A percentile compares a stretch with the other conserved stretches of the same genome.
These are phyloP conservation scores for Kwoniella botswanensis DNA, from an alignment of 768 basidiomycete species.

Conservation along the genomic window DNA sequence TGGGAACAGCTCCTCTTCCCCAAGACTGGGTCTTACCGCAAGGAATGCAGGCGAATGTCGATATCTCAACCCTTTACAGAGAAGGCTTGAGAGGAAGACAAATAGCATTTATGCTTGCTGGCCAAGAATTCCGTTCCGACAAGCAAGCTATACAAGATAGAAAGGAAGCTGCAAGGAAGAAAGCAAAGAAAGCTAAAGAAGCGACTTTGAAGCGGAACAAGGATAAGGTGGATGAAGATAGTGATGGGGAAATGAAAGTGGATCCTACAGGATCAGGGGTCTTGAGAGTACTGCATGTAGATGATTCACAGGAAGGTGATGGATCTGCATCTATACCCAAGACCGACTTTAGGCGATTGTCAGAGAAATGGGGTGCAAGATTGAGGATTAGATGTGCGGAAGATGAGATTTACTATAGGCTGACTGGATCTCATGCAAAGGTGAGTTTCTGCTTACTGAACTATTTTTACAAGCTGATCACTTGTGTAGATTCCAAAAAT, in stretches of 20 bases:
- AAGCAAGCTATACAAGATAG: conserved; percentile 35
- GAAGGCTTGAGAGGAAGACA: conserved; percentile 43
- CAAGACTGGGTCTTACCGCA: conserved; percentile 29
- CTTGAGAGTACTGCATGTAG: conserved; percentile 28
- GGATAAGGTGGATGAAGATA: conserved; percentile 7
- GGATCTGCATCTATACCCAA: conserved; percentile 14
- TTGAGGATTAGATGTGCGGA: conserved; percentile 44
- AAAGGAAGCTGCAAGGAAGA: conserved; percentile 19
- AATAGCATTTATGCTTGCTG: conserved; percentile 39
- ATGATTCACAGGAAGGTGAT: conserved; percentile 31
- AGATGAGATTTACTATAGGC: conserved; percentile 46
- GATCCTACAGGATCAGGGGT: conserved; percentile 17
- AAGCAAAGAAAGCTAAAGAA: conserved; percentile 12
- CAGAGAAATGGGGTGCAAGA: conserved; percentile 45
- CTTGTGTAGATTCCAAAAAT: conserved; percentile 34
- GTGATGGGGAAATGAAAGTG: conserved; percentile 15
- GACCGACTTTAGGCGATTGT: conserved; percentile 27
- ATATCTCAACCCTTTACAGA: conserved; percentile 26
- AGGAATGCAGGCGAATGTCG: conserved; percentile 13
- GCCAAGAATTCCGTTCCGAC: conserved; percentile 37
- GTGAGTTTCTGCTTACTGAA: conserved; percentile 21
- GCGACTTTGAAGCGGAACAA: conserved; percentile 13
- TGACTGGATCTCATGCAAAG: conserved; percentile 48
- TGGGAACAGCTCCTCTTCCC: conserved; percentile 42
- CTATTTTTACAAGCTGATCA: conserved; percentile 1